phyloP scores from a whole-genome alignment of 352 stramenopile genomes.

The Phytophthora lateralis region DNA sequence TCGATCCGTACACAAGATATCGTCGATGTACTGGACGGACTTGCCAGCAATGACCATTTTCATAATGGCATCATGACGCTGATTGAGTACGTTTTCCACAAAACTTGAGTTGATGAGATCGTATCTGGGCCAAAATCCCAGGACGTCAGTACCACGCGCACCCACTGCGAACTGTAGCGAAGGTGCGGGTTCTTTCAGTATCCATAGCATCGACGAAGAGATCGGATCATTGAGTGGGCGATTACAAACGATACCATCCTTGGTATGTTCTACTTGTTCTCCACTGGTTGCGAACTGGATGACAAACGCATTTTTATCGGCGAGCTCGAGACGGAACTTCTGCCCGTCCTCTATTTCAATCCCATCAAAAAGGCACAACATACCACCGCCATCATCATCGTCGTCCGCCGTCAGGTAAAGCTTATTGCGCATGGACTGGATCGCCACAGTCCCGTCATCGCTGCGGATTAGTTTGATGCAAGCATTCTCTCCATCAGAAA shows the following conservation, averaged over 20 bases:
- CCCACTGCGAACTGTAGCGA: no score
- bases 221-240: background rate
- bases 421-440: background rate
- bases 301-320: background rate
- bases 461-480: background rate
- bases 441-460: no score
- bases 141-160: no score
- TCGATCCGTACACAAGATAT: background rate
- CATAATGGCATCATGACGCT: background rate
- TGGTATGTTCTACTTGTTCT: background rate
- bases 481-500: background rate
- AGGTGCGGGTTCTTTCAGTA: background rate
- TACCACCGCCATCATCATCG: background rate
- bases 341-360: background rate
- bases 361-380: background rate
- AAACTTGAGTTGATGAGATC: background rate
- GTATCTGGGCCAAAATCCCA: background rate
- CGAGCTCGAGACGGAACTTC: background rate
- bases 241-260: background rate
- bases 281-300: background rate
- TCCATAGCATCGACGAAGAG: background rate
- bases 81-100: background rate
- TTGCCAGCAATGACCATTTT: background rate
- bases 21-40: background rate
- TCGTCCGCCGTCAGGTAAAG: background rate